phyloP scores from a whole-genome alignment of 495 filamentous ascomycete species.

The Penicillium cosmopolitanum region DNA sequence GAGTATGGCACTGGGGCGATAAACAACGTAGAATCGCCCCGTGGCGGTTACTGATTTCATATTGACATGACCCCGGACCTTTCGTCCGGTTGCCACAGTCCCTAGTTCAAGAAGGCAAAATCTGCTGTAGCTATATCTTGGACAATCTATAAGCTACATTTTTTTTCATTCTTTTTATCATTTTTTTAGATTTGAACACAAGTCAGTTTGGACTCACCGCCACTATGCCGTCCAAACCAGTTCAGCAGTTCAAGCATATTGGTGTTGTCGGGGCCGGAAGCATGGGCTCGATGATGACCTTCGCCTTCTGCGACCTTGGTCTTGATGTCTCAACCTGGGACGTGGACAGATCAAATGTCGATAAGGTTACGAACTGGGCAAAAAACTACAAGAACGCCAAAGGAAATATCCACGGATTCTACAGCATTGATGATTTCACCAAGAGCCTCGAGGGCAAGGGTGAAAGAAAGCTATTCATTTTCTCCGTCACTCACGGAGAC shows the following conservation, averaged over 20 bases:
- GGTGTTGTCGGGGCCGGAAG: conserved; percentile 67
- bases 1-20: background rate
- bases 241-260: conserved; percentile 49
- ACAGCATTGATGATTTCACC: conserved; percentile 45
- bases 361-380: conserved; percentile 35
- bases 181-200: background rate
- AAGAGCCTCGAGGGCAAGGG: conserved; percentile 40
- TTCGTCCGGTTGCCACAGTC: conserved; percentile 22
- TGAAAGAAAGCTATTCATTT: conserved; percentile 58
- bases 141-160: background rate
- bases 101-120: background rate
- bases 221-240: conserved; percentile 29
- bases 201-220: background rate
- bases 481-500: conserved; percentile 71
- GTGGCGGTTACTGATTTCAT: conserved; percentile 19
- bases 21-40: conserved; percentile 2
- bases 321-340: conserved; percentile 66
- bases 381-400: conserved; percentile 27
- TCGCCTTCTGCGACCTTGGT: conserved; percentile 65
- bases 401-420: conserved; percentile 40
- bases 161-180: background rate
- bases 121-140: background rate
- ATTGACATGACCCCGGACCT: conserved; percentile 21
- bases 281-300: conserved; percentile 69
- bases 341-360: conserved; percentile 52